Evolutionary conservation across 2,329 filamentous ascomycete genomes (phyloP).

Genomic region (Aspergillus viridinutans): DNA sequence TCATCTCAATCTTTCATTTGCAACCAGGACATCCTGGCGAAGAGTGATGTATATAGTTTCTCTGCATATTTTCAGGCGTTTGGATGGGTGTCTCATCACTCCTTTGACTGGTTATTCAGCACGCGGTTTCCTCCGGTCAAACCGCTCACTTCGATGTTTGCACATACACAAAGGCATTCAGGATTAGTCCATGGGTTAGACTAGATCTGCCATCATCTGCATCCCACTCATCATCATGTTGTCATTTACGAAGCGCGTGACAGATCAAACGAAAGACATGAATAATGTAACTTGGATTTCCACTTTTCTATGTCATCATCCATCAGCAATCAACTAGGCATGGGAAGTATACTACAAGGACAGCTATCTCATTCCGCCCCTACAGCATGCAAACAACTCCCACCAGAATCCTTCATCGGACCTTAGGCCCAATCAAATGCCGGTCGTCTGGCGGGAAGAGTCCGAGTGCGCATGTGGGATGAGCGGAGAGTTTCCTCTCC

Average conservation of each 20-base stretch:
- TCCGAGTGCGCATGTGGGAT: not conserved
- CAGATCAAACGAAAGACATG: not conserved
- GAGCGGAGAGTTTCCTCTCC: too few relatives aligned
- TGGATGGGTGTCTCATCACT: conserved; percentile 1
- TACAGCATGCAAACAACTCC: not conserved
- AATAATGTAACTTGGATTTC: not conserved
- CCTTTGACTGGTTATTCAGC: not conserved
- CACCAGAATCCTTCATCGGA: not conserved
- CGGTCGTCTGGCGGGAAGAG: too few relatives aligned
- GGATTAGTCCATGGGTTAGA: not conserved
- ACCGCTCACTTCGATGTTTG: not conserved
- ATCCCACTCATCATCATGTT: not conserved
- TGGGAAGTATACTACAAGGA: too few relatives aligned
- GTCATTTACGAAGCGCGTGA: not conserved
- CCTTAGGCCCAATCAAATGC: not conserved
- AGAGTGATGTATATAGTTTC: not conserved
- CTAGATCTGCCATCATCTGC: not conserved
- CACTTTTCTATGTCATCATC: not conserved
- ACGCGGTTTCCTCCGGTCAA: not conserved
- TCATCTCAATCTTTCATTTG: not conserved
- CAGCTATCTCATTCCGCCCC: too few relatives aligned
- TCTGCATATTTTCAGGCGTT: conserved; percentile 9
- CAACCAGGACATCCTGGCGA: not conserved
- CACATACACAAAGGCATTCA: not conserved
- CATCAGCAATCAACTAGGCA: not conserved